Conservation (phyloP, 768 basidiomycete species). For the Boletus rubescentipes region DNA sequence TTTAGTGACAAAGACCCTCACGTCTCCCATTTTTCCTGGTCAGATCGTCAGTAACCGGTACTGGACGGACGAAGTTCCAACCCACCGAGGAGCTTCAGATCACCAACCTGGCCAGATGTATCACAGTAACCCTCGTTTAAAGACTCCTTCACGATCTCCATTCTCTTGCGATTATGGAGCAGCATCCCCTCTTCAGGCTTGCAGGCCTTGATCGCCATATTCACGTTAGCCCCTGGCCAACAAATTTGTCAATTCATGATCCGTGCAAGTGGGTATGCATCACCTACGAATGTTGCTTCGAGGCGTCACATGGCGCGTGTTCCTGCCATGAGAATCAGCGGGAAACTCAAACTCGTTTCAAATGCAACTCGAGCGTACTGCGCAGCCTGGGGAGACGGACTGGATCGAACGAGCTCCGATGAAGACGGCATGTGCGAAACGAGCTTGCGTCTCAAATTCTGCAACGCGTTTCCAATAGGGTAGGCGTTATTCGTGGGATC, state of each 20-base stretch:
- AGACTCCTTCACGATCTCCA: conserved; percentile 72
- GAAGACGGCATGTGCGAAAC: conserved; percentile 20
- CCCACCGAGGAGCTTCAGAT: conserved; percentile 63
- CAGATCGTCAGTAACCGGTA: conserved; percentile 3
- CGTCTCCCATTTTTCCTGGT: conserved; percentile 57
- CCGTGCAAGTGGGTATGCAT: background rate
- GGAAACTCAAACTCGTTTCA: background rate
- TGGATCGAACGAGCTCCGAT: conserved; percentile 14
- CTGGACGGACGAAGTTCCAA: background rate
- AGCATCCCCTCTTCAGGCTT: conserved; percentile 62
- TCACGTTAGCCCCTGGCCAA: conserved; percentile 54
- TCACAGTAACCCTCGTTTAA: conserved; percentile 85
- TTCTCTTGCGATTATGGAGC: conserved; percentile 61
- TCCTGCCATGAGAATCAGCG: conserved; percentile 10
- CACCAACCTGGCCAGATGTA: conserved; percentile 59
- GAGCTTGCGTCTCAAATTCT: conserved; percentile 29
- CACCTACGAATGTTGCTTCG: conserved; percentile 42
- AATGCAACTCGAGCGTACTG: conserved; percentile 16
- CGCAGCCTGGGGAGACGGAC: conserved; percentile 13
- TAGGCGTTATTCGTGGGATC: conserved; percentile 4
- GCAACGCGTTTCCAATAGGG: conserved; percentile 20
- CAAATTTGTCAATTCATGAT: background rate
- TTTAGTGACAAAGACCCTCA: conserved; percentile 63
- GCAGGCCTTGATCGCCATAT: conserved; percentile 72
- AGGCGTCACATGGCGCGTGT: conserved; percentile 37